Evolutionary conservation across 2,329 filamentous ascomycete genomes (phyloP).

Genomic region (Beauveria caledonica): DNA sequence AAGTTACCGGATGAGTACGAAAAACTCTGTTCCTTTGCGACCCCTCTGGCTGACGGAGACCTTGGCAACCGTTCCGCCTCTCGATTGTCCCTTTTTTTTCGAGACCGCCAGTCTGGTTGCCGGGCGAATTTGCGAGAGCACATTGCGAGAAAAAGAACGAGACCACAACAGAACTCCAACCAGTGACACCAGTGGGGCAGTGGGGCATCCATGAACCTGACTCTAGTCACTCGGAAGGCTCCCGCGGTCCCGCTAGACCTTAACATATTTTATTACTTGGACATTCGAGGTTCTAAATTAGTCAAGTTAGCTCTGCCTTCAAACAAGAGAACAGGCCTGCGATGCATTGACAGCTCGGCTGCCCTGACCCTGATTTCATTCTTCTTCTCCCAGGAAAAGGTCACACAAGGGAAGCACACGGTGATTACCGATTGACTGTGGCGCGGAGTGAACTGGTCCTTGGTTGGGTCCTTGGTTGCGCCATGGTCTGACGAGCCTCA

Average conservation of each 20-base stretch:
- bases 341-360: background rate
- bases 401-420: background rate
- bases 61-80: background rate
- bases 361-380: background rate
- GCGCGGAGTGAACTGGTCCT: background rate
- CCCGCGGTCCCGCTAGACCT: background rate
- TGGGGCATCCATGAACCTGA: background rate
- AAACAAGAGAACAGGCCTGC: background rate
- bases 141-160: background rate
- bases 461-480: too few species aligned
- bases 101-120: background rate
- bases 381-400: background rate
- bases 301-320: background rate
- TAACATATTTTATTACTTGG: background rate
- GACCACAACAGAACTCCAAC: too few species aligned
- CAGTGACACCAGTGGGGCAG: background rate
- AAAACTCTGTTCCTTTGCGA: background rate
- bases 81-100: background rate
- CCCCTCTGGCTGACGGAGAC: background rate
- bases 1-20: background rate
- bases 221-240: constrained; percentile 1
- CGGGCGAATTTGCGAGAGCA: background rate
- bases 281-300: background rate
- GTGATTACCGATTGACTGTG: constrained; percentile 5
- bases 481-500: background rate